Evolutionary conservation across 305 asterid genomes (phyloP).

Genomic region (Fraxinus velutina): DNA sequence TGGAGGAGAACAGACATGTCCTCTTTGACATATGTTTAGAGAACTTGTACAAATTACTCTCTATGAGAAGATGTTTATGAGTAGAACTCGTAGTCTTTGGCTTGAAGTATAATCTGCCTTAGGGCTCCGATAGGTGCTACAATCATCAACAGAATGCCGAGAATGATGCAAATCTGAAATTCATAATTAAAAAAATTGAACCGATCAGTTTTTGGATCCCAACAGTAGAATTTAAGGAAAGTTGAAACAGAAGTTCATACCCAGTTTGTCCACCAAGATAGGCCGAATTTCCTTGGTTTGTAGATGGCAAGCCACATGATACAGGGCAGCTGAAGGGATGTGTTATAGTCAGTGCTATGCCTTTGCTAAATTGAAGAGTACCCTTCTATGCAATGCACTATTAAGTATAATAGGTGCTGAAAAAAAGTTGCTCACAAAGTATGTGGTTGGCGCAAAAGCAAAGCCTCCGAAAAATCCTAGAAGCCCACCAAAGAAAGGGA

Average conservation of each 20-base stretch:
- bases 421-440: constrained; percentile 56
- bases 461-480: constrained; percentile 86
- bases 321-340: constrained; percentile 68
- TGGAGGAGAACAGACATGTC: not conserved
- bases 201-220: not conserved
- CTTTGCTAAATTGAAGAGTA: not conserved
- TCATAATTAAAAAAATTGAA: not conserved
- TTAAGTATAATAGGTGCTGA: not conserved
- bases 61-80: constrained; percentile 27
- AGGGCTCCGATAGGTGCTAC: constrained; percentile 81
- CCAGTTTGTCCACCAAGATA: constrained; percentile 80
- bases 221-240: not conserved
- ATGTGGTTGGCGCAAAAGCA: constrained; percentile 87
- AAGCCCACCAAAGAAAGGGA: constrained; percentile 85
- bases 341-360: not conserved
- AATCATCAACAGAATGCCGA: constrained; percentile 66
- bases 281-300: constrained; percentile 61
- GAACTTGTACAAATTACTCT: not conserved
- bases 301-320: constrained; percentile 75
- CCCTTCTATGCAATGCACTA: not conserved
- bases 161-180: constrained; percentile 66
- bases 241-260: constrained; percentile 27
- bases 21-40: not conserved
- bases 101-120: constrained; percentile 49
- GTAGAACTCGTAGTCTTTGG: constrained; percentile 51